Evolutionary conservation across 1,284 basidiomycete genomes (phyloP).

Genomic region (Golubevia sp.): DNA sequence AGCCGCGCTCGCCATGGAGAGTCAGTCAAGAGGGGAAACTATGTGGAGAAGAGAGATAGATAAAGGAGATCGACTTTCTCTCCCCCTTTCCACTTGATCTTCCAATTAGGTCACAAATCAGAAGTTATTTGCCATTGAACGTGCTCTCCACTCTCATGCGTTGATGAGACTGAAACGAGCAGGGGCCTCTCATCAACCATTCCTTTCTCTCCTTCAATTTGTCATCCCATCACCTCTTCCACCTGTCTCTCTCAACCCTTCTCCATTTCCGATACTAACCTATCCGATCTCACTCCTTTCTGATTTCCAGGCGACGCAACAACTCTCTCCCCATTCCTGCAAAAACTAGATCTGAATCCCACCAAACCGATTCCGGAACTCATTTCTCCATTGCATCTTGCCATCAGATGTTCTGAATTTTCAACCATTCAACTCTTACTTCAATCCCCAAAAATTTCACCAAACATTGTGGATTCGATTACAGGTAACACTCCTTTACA

Average conservation of each 20-base stretch:
- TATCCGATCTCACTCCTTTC: not conserved
- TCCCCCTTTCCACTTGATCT: too few relatives aligned
- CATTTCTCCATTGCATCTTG: slow-evolving; percentile 75
- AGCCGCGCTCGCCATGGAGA: too few relatives aligned
- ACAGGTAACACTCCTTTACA: slow-evolving; percentile 80
- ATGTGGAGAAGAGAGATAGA: too few relatives aligned
- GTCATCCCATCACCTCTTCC: not conserved
- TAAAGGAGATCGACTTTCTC: too few relatives aligned
- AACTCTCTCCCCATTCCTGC: slow-evolving; percentile 61
- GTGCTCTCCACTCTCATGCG: too few relatives aligned
- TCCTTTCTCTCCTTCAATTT: slow-evolving; percentile 66
- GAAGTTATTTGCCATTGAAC: too few relatives aligned
- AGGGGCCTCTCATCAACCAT: too few relatives aligned
- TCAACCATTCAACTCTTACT: slow-evolving; percentile 74
- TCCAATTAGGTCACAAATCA: too few relatives aligned
- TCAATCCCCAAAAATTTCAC: slow-evolving; percentile 75
- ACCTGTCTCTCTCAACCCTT: not conserved
- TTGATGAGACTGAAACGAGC: too few relatives aligned
- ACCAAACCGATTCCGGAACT: slow-evolving; percentile 26
- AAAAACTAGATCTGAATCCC: slow-evolving; percentile 5
- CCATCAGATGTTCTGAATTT: slow-evolving; percentile 76
- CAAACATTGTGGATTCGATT: slow-evolving; percentile 68
- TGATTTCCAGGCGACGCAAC: slow-evolving; percentile 18
- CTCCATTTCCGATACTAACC: too few relatives aligned
- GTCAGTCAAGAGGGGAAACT: too few relatives aligned